Base-by-base conservation (phyloP, 1,139 yeast species). In the Suhomyces choctaworum region DNA sequence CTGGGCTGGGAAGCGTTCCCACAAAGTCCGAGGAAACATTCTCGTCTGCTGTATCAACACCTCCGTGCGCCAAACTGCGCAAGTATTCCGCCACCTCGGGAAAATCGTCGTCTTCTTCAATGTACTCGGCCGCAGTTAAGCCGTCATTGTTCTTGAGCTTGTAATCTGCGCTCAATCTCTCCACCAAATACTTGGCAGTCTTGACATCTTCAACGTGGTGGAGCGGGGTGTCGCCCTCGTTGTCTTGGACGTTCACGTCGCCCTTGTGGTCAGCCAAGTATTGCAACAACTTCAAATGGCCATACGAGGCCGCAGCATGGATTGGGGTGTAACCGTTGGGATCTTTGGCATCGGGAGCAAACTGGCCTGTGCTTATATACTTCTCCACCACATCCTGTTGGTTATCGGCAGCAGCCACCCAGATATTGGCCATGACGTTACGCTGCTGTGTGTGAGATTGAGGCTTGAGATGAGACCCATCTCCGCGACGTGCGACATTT, bases 261-360 rank as follows among this genome's bases (percentile, higher is more conserved):
- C 97, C 98, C 16, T 69, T 57, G 12, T 31, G 26, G 9, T 52
- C 58, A 15, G 87, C 64, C 34, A 92, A 70, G 41, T 71, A 73
- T 37, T 65, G 61, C 32, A 94, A 65, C 30, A 94, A 65, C 7
- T 82, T 89, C 7, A 65, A 51, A 54, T 92, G 92, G 5, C 94
- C 94, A 56, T 92, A 92, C 1, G 97, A 84, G 4, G 95, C 95
- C 3, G 97, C 97, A 1, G 98, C 98, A 58, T 92, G 98, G 19
- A 92, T 73, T 9, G 97, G 95, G 0, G 97, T 90, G 60, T 92
- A 92, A 0, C 98, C 98, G 52, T 89, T 88, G 1, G 88, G 84
- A 57, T 92, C 98, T 47, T 82, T 79, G 13, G 82, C 74, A 52
- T 87, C 82, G 2, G 96, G 76, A 2, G 80, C 69, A 44, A 69